A percentile compares a stretch with the other conserved stretches of the same genome.
Conservation (phyloP, 768 basidiomycete species). For the Hemileccinum rubropunctum region DNA sequence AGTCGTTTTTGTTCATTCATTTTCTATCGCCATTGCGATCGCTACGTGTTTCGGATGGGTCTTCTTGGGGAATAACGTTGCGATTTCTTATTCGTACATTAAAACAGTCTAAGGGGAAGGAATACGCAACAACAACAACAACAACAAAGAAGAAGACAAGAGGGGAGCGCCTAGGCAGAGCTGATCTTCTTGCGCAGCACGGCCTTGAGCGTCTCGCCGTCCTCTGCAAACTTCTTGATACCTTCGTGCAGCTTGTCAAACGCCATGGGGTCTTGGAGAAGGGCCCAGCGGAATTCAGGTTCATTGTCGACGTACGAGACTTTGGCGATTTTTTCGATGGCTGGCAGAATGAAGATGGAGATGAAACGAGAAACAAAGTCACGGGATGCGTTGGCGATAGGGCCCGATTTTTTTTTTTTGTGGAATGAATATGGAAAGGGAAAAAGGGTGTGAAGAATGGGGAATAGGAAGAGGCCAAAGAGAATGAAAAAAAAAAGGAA, state of each 20-base stretch:
- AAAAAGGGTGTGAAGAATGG: neutral
- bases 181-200: constrained; percentile 67
- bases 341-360: constrained; percentile 26
- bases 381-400: too few species aligned
- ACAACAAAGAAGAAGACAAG: too few species aligned
- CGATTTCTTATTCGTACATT: too few species aligned
- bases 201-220: constrained; percentile 85
- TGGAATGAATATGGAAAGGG: neutral
- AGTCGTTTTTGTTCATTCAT: too few species aligned
- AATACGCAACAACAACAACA: too few species aligned
- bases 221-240: constrained; percentile 97
- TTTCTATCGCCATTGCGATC: too few species aligned
- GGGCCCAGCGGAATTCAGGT: constrained; percentile 92
- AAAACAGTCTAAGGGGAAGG: too few species aligned
- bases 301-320: constrained; percentile 89
- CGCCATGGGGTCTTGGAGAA: constrained; percentile 95
- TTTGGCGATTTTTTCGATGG: constrained; percentile 63
- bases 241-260: constrained; percentile 99
- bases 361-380: neutral
- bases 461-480: neutral
- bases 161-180: constrained; percentile 6
- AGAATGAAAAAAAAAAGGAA: neutral
- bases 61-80: too few species aligned
- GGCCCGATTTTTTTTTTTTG: neutral
- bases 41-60: too few species aligned